A percentile compares a stretch with the other conserved stretches of the same genome.
phyloP scores from a whole-genome alignment of 1,284 basidiomycete species.

The Naganishia sp. region DNA sequence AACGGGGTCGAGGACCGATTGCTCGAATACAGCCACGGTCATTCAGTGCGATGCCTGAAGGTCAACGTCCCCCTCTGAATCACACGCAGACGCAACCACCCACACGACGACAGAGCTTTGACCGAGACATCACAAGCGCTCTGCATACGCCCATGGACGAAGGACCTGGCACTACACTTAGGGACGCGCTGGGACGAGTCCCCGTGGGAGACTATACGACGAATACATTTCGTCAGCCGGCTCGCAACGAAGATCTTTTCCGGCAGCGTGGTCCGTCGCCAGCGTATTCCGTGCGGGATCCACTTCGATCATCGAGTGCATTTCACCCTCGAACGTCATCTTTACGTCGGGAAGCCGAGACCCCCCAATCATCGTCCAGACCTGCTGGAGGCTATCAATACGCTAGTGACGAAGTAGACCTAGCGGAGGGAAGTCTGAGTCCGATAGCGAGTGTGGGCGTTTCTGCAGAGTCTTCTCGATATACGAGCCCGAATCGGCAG shows the following conservation, averaged over 20 bases:
- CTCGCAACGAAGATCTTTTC: slow-evolving; percentile 14
- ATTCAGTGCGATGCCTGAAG: slow-evolving; percentile 25
- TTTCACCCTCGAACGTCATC: slow-evolving; percentile 23
- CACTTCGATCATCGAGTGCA: slow-evolving; percentile 15
- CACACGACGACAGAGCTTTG: slow-evolving; percentile 27
- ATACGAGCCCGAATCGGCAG: slow-evolving; percentile 9
- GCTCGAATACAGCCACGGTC: slow-evolving; percentile 19
- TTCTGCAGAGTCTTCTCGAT: slow-evolving; percentile 25
- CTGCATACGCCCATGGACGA: slow-evolving; percentile 14
- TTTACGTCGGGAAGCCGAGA: slow-evolving; percentile 16
- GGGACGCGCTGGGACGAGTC: neutral
- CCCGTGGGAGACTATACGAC: slow-evolving; percentile 18
- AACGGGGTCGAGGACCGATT: slow-evolving; percentile 2
- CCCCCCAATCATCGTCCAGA: neutral
- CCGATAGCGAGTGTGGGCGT: slow-evolving; percentile 29
- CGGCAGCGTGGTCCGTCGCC: slow-evolving; percentile 50
- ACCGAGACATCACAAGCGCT: slow-evolving; percentile 20
- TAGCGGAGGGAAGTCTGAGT: slow-evolving; percentile 27
- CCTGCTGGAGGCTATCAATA: slow-evolving; percentile 14
- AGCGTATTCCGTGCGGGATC: slow-evolving; percentile 41
- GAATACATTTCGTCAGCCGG: slow-evolving; percentile 8
- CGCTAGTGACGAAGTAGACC: slow-evolving; percentile 16
- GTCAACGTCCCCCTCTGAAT: slow-evolving; percentile 12
- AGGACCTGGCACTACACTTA: neutral
- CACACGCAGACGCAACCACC: slow-evolving; percentile 27